These are phyloP conservation scores for Triticum aestivum DNA, from an alignment of 176 grass and related monocot species.

Conservation along the genomic window DNA sequence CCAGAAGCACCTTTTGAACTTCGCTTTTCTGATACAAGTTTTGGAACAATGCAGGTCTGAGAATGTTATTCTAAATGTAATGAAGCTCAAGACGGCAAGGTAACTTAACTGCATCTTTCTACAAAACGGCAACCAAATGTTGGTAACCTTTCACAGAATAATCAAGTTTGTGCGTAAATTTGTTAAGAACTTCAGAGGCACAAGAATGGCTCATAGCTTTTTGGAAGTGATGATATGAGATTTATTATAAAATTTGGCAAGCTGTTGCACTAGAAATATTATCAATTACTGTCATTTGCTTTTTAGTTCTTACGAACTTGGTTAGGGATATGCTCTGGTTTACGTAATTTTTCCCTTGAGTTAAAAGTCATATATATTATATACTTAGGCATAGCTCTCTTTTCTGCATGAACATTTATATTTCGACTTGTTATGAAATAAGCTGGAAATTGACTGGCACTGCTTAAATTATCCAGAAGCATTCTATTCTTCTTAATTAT, in stretches of 20 bases:
- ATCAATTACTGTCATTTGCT: conserved; percentile 3
- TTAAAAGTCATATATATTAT: background rate
- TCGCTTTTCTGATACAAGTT: conserved; percentile 13
- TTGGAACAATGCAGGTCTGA: background rate
- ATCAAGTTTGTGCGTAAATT: background rate
- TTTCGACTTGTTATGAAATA: background rate
- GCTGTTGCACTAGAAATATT: background rate
- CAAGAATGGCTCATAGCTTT: background rate
- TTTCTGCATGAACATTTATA: conserved; percentile 10
- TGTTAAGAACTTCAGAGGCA: background rate
- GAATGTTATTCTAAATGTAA: conserved; percentile 9
- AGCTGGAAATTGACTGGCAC: background rate
- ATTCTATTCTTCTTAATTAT: background rate
- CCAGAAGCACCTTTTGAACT: conserved; percentile 3
- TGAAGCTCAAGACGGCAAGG: background rate
- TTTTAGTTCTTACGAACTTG: background rate
- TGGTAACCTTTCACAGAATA: conserved; percentile 12
- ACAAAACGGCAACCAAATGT: background rate
- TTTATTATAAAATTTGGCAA: background rate
- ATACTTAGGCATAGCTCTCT: background rate
- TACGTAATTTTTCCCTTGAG: background rate
- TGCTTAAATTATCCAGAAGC: background rate
- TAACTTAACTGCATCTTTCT: conserved; percentile 5
- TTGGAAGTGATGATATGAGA: background rate
- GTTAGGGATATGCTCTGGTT: background rate